Conservation (phyloP, 106 monocot species). For the Dendrobium officinale region DNA sequence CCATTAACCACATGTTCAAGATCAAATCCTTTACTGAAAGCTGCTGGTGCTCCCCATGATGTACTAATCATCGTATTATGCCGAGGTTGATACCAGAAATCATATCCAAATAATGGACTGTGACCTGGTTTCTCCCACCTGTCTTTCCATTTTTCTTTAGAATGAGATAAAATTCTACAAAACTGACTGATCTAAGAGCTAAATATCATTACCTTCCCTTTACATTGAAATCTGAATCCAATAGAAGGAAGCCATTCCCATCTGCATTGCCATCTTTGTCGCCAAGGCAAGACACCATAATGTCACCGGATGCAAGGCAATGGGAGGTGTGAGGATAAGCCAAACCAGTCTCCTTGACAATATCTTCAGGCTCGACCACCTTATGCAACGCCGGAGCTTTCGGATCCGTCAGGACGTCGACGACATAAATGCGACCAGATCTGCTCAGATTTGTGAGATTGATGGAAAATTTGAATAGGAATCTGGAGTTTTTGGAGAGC, state of each 20-base stretch:
- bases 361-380: constrained; percentile 74
- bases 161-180: not conserved
- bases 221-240: constrained; percentile 94
- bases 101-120: constrained; percentile 85
- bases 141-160: not conserved
- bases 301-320: constrained; percentile 92
- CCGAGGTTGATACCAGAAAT: constrained; percentile 97
- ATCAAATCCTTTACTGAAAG: constrained; percentile 76
- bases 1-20: constrained; percentile 78
- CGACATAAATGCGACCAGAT: constrained; percentile 81
- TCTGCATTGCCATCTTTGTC: constrained; percentile 88
- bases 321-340: constrained; percentile 95
- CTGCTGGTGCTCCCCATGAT: constrained; percentile 93
- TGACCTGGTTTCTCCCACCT: constrained; percentile 99
- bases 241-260: constrained; percentile 79
- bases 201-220: constrained; percentile 75
- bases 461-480: not conserved
- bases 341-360: constrained; percentile 71
- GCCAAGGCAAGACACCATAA: constrained; percentile 95
- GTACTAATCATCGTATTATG: constrained; percentile 95
- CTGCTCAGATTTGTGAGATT: constrained; percentile 18
- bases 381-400: constrained; percentile 85
- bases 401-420: constrained; percentile 63
- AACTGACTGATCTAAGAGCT: not conserved
- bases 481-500: not conserved